Evolutionary conservation across 345 rosid species (phyloP).

Genomic region (Ceriops decandra): DNA sequence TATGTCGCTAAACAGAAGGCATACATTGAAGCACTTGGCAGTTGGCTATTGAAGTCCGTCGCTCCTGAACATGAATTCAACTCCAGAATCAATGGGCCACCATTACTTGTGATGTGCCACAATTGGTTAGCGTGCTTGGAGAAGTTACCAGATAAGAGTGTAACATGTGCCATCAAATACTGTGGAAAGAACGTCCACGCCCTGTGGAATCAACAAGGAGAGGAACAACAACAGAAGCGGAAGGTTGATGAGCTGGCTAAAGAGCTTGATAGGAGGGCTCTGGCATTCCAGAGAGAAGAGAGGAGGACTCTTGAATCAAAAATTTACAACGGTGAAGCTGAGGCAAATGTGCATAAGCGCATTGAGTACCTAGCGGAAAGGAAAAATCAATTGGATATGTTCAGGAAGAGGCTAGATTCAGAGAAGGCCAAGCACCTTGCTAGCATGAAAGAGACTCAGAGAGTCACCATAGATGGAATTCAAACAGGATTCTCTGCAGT

Average conservation of each 20-base stretch:
- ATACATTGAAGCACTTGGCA: constrained; percentile 40
- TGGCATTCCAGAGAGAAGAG: constrained; percentile 32
- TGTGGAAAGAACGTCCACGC: constrained; percentile 27
- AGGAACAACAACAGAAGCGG: constrained; percentile 43
- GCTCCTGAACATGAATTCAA: constrained; percentile 31
- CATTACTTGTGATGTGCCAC: constrained; percentile 31
- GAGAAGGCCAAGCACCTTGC: constrained; percentile 36
- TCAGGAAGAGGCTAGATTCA: constrained; percentile 24
- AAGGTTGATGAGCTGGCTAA: constrained; percentile 34
- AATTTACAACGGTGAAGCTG: constrained; percentile 20
- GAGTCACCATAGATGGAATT: constrained; percentile 30
- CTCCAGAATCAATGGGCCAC: constrained; percentile 22
- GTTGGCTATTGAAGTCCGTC: constrained; percentile 39
- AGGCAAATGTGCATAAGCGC: constrained; percentile 11
- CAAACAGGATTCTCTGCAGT: constrained; percentile 38
- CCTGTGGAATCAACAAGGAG: constrained; percentile 38
- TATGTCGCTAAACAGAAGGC: constrained; percentile 35
- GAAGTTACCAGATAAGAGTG: constrained; percentile 36
- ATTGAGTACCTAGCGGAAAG: constrained; percentile 30
- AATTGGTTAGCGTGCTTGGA: constrained; percentile 35
- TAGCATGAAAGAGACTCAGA: constrained; percentile 32
- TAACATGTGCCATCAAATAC: constrained; percentile 28
- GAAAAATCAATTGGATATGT: constrained; percentile 30
- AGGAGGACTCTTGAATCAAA: constrained; percentile 28
- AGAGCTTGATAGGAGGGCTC: constrained; percentile 28